These are phyloP conservation scores for Piper betle DNA, from an alignment of 164 flowering plant species.

Conservation along the genomic window DNA sequence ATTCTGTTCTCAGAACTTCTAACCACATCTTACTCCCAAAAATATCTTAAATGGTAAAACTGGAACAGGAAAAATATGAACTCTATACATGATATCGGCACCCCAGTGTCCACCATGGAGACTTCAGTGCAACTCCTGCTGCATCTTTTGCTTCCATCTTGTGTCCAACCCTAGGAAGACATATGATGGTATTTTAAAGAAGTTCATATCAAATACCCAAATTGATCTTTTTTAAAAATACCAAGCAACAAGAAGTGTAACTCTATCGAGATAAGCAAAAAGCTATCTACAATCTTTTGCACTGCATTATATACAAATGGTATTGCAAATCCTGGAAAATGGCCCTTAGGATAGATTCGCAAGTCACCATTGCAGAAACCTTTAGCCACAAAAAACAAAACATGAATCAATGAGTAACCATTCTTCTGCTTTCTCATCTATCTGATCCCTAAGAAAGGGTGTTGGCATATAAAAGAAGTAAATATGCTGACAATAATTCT, in stretches of 20 bases:
- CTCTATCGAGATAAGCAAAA: not conserved
- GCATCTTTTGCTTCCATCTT: slow-evolving; percentile 76
- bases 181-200: not conserved
- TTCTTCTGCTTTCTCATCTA: too few relatives aligned
- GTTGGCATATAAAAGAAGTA: too few relatives aligned
- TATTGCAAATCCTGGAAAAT: slow-evolving; percentile 94
- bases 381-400: slow-evolving; percentile 17
- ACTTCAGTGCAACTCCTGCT: slow-evolving; percentile 81
- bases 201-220: slow-evolving; percentile 42
- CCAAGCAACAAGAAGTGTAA: slow-evolving; percentile 27
- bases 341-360: slow-evolving; percentile 80
- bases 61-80: not conserved
- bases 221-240: slow-evolving; percentile 81
- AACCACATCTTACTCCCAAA: too few relatives aligned
- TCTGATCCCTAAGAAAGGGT: too few relatives aligned
- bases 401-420: too few relatives aligned
- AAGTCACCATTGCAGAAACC: slow-evolving; percentile 90
- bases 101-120: slow-evolving; percentile 98
- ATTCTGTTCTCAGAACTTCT: too few relatives aligned
- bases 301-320: slow-evolving; percentile 86
- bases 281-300: slow-evolving; percentile 44
- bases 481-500: too few relatives aligned
- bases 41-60: not conserved
- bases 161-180: slow-evolving; percentile 57
- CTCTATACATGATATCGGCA: slow-evolving; percentile 53